Percentiles rank a stretch among this genome's conserved stretches.
These are phyloP conservation scores for Zhuliangozyma parablackwelliae DNA, from an alignment of 1,139 yeast genomes.

Conservation along the genomic window DNA sequence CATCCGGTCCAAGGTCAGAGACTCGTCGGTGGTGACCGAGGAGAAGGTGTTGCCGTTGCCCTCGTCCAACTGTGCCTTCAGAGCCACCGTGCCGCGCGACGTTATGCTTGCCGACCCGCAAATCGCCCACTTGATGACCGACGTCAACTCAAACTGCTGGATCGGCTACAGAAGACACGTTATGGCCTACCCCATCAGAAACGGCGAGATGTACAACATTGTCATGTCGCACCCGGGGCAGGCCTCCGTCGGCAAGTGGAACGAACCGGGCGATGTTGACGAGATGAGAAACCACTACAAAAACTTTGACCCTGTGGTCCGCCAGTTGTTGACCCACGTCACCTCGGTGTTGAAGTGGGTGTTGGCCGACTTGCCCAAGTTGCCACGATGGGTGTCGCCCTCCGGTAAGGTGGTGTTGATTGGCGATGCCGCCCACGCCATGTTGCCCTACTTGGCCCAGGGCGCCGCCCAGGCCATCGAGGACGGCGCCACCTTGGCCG, in stretches of 20 bases:
- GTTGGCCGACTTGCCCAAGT: slow-evolving; percentile 9
- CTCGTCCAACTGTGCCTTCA: slow-evolving; percentile 12
- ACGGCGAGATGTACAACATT: slow-evolving; percentile 13
- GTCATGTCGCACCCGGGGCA: slow-evolving; percentile 12
- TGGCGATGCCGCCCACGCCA: slow-evolving; percentile 38
- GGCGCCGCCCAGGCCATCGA: slow-evolving; percentile 41
- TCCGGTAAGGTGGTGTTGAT: slow-evolving; percentile 20
- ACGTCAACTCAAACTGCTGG: slow-evolving; percentile 10
- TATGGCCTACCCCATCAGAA: slow-evolving; percentile 11
- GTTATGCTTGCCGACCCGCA: slow-evolving; percentile 11
- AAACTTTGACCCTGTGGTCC: slow-evolving; percentile 9
- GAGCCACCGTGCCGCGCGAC: slow-evolving; percentile 15
- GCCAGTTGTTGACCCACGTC: slow-evolving; percentile 9
- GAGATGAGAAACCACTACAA: slow-evolving; percentile 11
- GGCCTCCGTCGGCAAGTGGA: slow-evolving; percentile 11
- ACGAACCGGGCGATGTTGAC: slow-evolving; percentile 9
- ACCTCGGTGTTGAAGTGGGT: slow-evolving; percentile 10
- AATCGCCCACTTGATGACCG: slow-evolving; percentile 10
- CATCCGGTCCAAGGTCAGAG: slow-evolving; percentile 22
- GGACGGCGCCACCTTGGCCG: slow-evolving; percentile 19
- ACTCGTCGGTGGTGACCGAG: slow-evolving; percentile 16
- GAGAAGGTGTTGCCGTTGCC: slow-evolving; percentile 9
- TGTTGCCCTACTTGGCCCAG: slow-evolving; percentile 35
- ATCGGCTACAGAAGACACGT: slow-evolving; percentile 11
- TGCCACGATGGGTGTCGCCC: slow-evolving; percentile 11